These are phyloP conservation scores for Fusarium transvaalense DNA, from an alignment of 2,329 filamentous ascomycete genomes.

Conservation along the genomic window DNA sequence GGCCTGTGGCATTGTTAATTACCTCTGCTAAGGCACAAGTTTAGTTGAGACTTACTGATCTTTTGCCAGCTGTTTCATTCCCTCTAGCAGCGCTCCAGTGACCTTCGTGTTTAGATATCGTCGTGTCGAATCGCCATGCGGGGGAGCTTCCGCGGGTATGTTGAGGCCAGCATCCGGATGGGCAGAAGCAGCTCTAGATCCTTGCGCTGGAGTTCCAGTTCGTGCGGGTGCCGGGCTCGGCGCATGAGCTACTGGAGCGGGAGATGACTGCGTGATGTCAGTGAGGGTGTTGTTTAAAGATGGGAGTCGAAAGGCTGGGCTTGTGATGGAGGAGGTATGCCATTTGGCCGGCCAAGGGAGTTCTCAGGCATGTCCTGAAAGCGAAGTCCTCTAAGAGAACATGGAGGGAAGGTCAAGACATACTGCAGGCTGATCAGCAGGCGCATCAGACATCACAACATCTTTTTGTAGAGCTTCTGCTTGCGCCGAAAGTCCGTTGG, in stretches of 20 bases:
- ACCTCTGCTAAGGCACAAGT: background rate
- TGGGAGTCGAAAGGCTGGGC: slow-evolving; percentile 3
- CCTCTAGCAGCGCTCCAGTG: slow-evolving; percentile 75
- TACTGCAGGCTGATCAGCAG: slow-evolving; percentile 58
- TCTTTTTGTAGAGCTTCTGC: slow-evolving; percentile 53
- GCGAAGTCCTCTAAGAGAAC: too few relatives aligned
- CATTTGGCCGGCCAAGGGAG: too few relatives aligned
- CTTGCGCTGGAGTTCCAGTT: slow-evolving; percentile 63
- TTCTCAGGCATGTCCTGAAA: background rate
- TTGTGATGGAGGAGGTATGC: background rate
- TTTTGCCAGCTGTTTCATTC: slow-evolving; percentile 78
- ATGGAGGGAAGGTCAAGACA: background rate
- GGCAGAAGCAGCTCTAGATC: slow-evolving; percentile 68
- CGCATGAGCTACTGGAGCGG: slow-evolving; percentile 53
- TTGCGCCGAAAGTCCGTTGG: slow-evolving; percentile 31
- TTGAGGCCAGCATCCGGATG: slow-evolving; percentile 66
- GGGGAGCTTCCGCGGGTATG: slow-evolving; percentile 71
- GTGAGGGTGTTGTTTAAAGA: background rate
- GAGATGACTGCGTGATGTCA: slow-evolving; percentile 53
- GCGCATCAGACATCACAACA: slow-evolving; percentile 59
- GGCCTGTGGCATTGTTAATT: slow-evolving; percentile 61
- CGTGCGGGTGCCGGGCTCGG: slow-evolving; percentile 59
- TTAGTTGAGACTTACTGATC: slow-evolving; percentile 71
- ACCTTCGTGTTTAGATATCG: slow-evolving; percentile 80
- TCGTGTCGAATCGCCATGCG: slow-evolving; percentile 76